A percentile compares a stretch with the other conserved stretches of the same genome.
Conservation (phyloP, 192 early-diverging fungal genomes). For the Coemansia sp. region DNA sequence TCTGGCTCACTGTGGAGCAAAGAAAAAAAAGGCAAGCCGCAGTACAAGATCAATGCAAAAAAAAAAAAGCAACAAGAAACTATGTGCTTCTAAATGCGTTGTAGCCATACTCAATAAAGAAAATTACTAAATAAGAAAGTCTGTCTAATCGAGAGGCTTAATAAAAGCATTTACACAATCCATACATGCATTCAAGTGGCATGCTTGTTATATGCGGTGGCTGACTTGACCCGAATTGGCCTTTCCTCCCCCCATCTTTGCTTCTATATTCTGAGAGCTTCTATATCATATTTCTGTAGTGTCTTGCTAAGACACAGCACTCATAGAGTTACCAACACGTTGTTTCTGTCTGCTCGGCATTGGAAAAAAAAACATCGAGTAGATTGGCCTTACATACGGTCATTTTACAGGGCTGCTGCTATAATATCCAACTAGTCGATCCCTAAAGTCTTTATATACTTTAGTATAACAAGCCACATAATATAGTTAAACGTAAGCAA, state of each 20-base stretch:
- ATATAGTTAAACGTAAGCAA: neutral
- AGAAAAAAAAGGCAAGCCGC: neutral
- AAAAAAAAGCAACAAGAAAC: neutral
- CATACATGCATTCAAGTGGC: neutral
- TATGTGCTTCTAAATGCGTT: neutral
- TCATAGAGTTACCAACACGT: neutral
- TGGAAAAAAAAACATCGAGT: neutral
- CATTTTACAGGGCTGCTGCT: neutral
- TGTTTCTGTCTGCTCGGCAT: neutral
- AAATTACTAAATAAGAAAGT: neutral
- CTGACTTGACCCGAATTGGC: neutral
- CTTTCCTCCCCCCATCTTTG: neutral
- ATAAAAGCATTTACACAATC: neutral
- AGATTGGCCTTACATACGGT: neutral
- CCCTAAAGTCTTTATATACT: neutral
- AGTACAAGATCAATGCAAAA: neutral
- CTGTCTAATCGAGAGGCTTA: neutral
- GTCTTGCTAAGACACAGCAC: neutral
- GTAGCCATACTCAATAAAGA: neutral
- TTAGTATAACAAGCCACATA: neutral
- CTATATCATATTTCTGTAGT: neutral
- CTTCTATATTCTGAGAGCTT: neutral
- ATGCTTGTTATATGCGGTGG: constrained; percentile 6
- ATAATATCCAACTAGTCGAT: neutral
- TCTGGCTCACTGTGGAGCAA: neutral